These are phyloP conservation scores for Polytrichum formosum DNA, from an alignment of 225 moss, liverwort and hornwort species.

Conservation along the genomic window DNA sequence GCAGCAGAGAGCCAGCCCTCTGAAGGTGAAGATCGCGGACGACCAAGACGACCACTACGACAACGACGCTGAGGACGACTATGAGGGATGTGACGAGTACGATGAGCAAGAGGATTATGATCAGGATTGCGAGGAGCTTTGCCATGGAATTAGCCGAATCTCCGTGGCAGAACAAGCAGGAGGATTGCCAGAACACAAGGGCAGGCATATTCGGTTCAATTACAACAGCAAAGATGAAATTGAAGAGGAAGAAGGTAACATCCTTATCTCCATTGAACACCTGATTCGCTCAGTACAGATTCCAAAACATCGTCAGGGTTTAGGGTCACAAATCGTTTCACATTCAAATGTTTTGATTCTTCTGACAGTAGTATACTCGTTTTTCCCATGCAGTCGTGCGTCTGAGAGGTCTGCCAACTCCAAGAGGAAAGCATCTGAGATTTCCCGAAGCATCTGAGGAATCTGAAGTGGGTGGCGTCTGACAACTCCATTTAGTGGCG, in stretches of 20 bases:
- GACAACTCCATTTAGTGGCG: too few species aligned
- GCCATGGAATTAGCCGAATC: constrained; percentile 40
- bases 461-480: background rate
- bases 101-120: constrained; percentile 24
- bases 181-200: constrained; percentile 35
- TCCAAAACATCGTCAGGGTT: background rate
- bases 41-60: constrained; percentile 29
- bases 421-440: constrained; percentile 36
- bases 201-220: constrained; percentile 43
- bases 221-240: constrained; percentile 53
- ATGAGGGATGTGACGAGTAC: constrained; percentile 38
- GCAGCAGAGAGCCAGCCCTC: constrained; percentile 36
- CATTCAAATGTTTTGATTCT: background rate
- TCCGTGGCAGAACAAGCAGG: constrained; percentile 15
- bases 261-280: constrained; percentile 1
- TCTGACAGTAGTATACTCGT: background rate
- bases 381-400: constrained; percentile 15
- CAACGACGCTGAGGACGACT: constrained; percentile 33
- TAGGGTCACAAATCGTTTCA: background rate
- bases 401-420: constrained; percentile 32
- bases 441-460: constrained; percentile 15
- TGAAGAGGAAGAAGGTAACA: constrained; percentile 35
- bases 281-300: background rate
- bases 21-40: constrained; percentile 21
- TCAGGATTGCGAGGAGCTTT: constrained; percentile 46